Conservation (phyloP, 768 basidiomycete species). For the Agrocybe pediades region DNA sequence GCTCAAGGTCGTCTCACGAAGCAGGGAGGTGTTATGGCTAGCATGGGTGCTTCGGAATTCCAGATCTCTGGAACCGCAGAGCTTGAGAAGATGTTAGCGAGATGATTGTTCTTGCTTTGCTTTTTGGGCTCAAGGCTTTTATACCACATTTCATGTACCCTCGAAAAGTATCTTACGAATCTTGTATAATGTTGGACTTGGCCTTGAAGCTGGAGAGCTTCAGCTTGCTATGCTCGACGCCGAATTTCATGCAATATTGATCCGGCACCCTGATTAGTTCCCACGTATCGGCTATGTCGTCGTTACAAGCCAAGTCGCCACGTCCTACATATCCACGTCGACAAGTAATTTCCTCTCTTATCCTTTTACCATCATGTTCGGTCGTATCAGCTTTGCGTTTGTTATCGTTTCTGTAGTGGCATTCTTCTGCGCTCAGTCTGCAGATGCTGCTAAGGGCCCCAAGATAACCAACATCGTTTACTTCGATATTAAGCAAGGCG, state of each 20-base stretch:
- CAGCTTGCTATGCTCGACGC: neutral
- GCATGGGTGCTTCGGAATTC: slow-evolving; percentile 72
- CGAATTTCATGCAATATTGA: neutral
- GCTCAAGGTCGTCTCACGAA: slow-evolving; percentile 80
- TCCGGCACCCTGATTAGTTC: slow-evolving; percentile 18
- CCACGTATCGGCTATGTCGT: neutral
- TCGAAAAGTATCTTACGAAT: neutral
- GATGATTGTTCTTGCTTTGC: slow-evolving; percentile 9
- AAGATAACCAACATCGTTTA: slow-evolving; percentile 91
- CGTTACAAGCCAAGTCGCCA: slow-evolving; percentile 22
- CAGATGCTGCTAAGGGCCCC: slow-evolving; percentile 83
- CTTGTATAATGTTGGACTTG: neutral
- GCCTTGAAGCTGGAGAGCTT: neutral
- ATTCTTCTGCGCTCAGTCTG: slow-evolving; percentile 71
- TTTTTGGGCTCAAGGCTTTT: neutral
- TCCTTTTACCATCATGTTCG: slow-evolving; percentile 51
- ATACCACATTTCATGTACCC: neutral
- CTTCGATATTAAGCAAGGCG: slow-evolving; percentile 95
- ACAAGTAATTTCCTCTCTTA: slow-evolving; percentile 18
- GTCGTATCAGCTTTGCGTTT: slow-evolving; percentile 62
- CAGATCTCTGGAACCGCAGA: slow-evolving; percentile 68
- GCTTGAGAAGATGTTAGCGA: slow-evolving; percentile 58
- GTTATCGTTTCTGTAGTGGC: slow-evolving; percentile 65
- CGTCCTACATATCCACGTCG: slow-evolving; percentile 26
- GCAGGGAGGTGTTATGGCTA: slow-evolving; percentile 75